Conservation (phyloP, 1,284 basidiomycete species). For the Leccinum fallax region DNA sequence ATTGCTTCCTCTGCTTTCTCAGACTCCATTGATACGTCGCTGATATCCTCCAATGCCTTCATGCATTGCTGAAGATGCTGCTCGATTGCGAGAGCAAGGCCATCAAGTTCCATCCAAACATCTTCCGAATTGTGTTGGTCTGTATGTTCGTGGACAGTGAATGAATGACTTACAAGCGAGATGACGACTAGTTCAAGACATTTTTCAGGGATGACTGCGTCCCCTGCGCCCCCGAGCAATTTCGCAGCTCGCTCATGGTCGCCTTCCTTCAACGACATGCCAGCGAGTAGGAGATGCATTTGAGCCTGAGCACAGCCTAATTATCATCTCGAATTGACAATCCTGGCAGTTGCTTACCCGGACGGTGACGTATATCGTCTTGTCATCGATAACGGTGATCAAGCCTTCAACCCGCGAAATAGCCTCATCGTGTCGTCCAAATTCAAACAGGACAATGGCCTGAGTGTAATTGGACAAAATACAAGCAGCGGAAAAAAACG, state of each 20-base stretch:
- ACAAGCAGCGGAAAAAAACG: too few relatives aligned
- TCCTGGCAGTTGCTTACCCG: not conserved
- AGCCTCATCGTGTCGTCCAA: too few relatives aligned
- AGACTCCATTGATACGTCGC: not conserved
- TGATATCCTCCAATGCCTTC: not conserved
- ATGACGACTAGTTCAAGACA: not conserved
- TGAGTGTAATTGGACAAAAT: too few relatives aligned
- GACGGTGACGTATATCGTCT: not conserved
- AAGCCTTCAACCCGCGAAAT: too few relatives aligned
- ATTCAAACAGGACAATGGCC: too few relatives aligned
- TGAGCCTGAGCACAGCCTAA: not conserved
- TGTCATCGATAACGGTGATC: too few relatives aligned
- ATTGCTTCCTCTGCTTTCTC: not conserved
- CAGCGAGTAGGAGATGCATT: not conserved
- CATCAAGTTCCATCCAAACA: constrained; percentile 7
- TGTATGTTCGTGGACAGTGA: too few relatives aligned
- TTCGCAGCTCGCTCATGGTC: not conserved
- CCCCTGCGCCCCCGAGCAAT: not conserved
- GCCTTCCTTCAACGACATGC: not conserved
- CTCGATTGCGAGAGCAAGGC: not conserved
- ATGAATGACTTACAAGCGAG: not conserved
- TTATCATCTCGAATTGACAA: not conserved
- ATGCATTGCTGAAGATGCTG: not conserved
- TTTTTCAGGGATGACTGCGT: not conserved
- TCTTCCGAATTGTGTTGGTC: not conserved